A percentile compares a stretch with the other conserved stretches of the same genome.
Evolutionary conservation across 129 eudicot genomes (phyloP).

Genomic region (Saposhnikovia divaricata): DNA sequence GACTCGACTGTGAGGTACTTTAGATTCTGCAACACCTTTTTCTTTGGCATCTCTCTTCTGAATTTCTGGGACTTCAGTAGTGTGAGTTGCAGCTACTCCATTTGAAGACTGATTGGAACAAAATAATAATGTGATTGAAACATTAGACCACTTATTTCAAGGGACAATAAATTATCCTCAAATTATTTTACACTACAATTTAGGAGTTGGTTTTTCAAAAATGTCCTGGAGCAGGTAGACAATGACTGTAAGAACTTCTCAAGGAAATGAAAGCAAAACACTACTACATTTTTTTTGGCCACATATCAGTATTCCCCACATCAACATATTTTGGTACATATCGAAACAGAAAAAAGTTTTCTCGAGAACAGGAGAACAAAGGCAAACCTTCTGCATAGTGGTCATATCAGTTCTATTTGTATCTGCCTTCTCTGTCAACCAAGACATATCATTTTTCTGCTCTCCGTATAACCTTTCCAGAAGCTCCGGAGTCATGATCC

Average conservation of each 20-base stretch:
- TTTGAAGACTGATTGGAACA: slow-evolving; percentile 32
- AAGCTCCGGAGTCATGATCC: slow-evolving; percentile 81
- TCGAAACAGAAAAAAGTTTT: neutral
- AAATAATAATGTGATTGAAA: neutral
- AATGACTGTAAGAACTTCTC: neutral
- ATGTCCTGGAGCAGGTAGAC: neutral
- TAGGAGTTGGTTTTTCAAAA: too few relatives aligned
- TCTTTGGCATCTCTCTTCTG: slow-evolving; percentile 36
- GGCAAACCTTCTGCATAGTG: slow-evolving; percentile 20
- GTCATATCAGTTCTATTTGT: slow-evolving; percentile 17
- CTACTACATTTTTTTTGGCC: neutral
- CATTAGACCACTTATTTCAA: neutral
- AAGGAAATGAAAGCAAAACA: neutral
- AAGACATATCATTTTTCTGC: slow-evolving; percentile 19
- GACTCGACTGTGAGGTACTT: slow-evolving; percentile 37
- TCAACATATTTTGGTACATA: neutral
- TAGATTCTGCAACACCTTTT: slow-evolving; percentile 27
- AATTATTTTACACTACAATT: neutral
- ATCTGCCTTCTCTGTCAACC: slow-evolving; percentile 19
- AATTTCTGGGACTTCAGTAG: slow-evolving; percentile 23
- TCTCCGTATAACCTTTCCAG: slow-evolving; percentile 43
- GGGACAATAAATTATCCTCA: too few relatives aligned
- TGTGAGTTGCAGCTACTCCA: slow-evolving; percentile 42
- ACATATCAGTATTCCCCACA: neutral
- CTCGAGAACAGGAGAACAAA: neutral